Evolutionary conservation across 331 rosid species (phyloP), one percentile per base, ranked within the genome.

Genomic region (Acacia concinna): DNA sequence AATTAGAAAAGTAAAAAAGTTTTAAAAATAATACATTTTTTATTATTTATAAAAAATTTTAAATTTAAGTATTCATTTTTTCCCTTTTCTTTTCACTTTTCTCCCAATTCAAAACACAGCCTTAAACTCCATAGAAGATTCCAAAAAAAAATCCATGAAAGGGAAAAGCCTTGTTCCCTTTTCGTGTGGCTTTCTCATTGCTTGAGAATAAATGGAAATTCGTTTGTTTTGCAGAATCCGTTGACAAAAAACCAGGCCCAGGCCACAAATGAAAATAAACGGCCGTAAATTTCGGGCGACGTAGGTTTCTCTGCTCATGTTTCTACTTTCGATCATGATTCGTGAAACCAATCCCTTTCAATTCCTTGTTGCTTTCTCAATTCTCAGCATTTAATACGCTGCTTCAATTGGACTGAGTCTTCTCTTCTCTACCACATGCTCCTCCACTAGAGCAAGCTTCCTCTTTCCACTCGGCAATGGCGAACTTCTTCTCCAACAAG

Each of bases 401-500:
- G 10, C 40, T 43, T 32, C 13, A 4, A 7, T 14, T 28, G n/a
- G 40, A 44, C 59, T 43, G 27, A 70, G 74, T 43, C 74, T 23
- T 14, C 56, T 56, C 34, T 54, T 56, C 63, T 40, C 21, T 23
- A 4, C 54, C 38, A 14, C 56, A 41, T 69, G 56, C 57, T 69
- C 74, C 35, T 40, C 8, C 54, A 17, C 17, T 3, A 3, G 76
- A 20, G 65, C 60, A 5, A 52, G 21, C 47, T 34, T 2, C 25
- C 2, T 17, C 67, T 30, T n/a, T 27, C 70, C 11, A 20, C 43
- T 60, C 64, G 18, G 27, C 37, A 78, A 86, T 83, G 89, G 91
- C 91, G 81, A 88, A 88, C 81, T 84, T 90, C 83, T 84, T 90
- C 74, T 84, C 78, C 80, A 86, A 85, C 51, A 93, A 84, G 85